Conservation (phyloP, 2,329 filamentous ascomycete genomes). For the Diaporthe vaccinii region DNA sequence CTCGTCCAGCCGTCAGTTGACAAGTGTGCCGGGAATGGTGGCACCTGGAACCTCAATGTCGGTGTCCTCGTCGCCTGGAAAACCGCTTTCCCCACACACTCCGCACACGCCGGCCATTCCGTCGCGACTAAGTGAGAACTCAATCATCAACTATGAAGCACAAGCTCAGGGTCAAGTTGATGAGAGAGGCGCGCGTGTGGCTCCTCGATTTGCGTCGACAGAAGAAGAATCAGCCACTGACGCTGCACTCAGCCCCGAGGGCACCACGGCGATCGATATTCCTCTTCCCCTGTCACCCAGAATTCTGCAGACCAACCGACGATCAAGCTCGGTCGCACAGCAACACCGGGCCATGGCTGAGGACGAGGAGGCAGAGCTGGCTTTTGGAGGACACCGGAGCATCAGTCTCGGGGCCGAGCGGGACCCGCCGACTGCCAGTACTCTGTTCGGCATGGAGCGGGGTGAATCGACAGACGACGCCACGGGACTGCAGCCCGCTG, state of each 20-base stretch:
- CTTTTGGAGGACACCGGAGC: constrained; percentile 74
- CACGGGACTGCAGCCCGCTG: constrained; percentile 56
- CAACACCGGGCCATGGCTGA: constrained; percentile 68
- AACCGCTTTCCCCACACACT: constrained; percentile 89
- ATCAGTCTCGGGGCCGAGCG: constrained; percentile 77
- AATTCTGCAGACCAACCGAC: constrained; percentile 64
- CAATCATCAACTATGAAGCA: constrained; percentile 77
- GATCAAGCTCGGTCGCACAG: constrained; percentile 79
- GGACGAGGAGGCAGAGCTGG: constrained; percentile 72
- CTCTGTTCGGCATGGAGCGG: constrained; percentile 65
- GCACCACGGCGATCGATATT: constrained; percentile 79
- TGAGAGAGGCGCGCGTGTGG: constrained; percentile 45
- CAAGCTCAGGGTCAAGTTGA: constrained; percentile 49
- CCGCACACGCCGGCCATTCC: constrained; percentile 95
- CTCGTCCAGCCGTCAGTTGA: constrained; percentile 74
- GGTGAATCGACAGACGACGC: constrained; percentile 51
- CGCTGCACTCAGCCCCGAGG: constrained; percentile 59
- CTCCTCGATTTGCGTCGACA: constrained; percentile 46
- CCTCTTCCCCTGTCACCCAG: constrained; percentile 79
- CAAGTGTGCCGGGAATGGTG: constrained; percentile 73
- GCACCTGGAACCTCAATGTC: constrained; percentile 81
- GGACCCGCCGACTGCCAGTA: constrained; percentile 75
- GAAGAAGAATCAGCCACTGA: constrained; percentile 53
- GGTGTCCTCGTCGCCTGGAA: constrained; percentile 88
- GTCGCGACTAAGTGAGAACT: constrained; percentile 92